Conservation (phyloP, 306 rosid genomes). For the Quercus cerris region DNA sequence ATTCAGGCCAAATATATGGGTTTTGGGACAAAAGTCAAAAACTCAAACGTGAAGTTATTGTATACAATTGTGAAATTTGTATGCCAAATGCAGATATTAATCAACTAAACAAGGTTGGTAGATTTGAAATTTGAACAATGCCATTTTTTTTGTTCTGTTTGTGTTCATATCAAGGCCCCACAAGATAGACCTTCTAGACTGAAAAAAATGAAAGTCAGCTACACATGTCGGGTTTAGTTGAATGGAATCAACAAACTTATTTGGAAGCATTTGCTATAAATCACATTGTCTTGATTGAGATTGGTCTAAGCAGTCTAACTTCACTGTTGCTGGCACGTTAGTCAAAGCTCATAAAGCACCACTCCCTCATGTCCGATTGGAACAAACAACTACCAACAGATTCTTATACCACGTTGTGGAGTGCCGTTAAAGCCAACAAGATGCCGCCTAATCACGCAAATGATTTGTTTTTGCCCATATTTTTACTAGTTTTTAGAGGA, state of each 20-base stretch:
- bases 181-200: background rate
- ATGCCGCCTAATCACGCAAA: slow-evolving; percentile 22
- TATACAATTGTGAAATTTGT: background rate
- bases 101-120: background rate
- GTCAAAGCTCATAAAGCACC: slow-evolving; percentile 19
- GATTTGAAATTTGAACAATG: background rate
- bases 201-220: background rate
- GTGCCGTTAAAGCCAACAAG: slow-evolving; percentile 27
- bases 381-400: slow-evolving; percentile 18
- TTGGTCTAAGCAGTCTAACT: slow-evolving; percentile 4
- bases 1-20: background rate
- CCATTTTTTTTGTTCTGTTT: no score
- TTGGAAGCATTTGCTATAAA: background rate
- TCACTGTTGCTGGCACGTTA: background rate
- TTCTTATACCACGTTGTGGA: slow-evolving; percentile 27
- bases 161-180: no score
- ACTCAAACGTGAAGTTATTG: slow-evolving; percentile 7
- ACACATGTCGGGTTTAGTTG: background rate
- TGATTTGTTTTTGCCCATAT: no score
- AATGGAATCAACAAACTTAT: background rate
- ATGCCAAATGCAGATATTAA: no score
- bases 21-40: background rate
- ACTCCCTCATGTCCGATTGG: slow-evolving; percentile 4
- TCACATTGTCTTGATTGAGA: background rate
- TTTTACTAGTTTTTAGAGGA: no score